Evolutionary conservation across 805 yeast species (phyloP).

Genomic region (Lipomyces yamadae): DNA sequence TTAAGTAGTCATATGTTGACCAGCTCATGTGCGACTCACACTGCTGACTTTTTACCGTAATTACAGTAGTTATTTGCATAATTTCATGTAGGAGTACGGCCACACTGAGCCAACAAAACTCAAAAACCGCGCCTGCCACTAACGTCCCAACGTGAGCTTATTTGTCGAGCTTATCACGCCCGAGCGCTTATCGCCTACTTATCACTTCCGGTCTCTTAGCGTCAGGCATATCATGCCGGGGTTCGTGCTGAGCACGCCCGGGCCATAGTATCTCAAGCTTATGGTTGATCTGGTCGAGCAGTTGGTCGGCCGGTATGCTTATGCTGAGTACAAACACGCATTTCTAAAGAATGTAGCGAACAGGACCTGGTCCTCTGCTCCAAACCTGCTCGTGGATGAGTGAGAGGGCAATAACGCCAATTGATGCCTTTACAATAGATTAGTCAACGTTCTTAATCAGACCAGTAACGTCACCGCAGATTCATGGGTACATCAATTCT

Average conservation of each 20-base stretch:
- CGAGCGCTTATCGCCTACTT: slow-evolving; percentile 6
- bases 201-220: slow-evolving; percentile 8
- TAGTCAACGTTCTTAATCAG: neutral
- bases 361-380: slow-evolving; percentile 10
- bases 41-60: neutral
- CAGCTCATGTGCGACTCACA: slow-evolving; percentile 10
- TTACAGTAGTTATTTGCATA: neutral
- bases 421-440: neutral
- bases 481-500: neutral
- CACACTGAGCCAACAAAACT: neutral
- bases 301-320: slow-evolving; percentile 2
- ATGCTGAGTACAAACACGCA: slow-evolving; percentile 4
- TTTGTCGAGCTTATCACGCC: slow-evolving; percentile 6
- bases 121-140: neutral
- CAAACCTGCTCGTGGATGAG: slow-evolving; percentile 14
- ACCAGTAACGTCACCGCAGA: slow-evolving; percentile 4
- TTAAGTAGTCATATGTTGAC: slow-evolving; percentile 12
- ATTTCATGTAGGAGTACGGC: neutral
- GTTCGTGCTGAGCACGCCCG: neutral
- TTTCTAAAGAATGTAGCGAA: slow-evolving; percentile 12
- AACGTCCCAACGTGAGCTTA: neutral
- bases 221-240: neutral
- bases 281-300: neutral
- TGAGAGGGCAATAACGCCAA: slow-evolving; percentile 5
- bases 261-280: slow-evolving; percentile 9